These are phyloP conservation scores for Lotmaria passim DNA, from an alignment of 208 protist species.

Conservation along the genomic window DNA sequence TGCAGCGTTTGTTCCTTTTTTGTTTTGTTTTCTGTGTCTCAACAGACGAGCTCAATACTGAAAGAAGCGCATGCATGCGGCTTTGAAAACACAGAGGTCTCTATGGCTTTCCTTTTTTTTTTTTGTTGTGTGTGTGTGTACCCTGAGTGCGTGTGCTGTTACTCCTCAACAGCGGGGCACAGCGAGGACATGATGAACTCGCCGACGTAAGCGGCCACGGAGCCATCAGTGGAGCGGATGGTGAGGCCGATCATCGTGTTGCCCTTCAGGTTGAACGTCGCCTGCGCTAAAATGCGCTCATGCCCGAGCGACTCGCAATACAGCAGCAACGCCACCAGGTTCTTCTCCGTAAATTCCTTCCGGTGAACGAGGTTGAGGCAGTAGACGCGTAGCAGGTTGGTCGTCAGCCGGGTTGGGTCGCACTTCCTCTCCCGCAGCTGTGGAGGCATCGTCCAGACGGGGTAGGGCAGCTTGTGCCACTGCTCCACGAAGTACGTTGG, in stretches of 20 bases:
- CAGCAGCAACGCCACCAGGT: conserved; percentile 39
- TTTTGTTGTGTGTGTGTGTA: too few species aligned
- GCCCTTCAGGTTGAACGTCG: conserved; percentile 33
- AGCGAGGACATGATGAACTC: conserved; percentile 41
- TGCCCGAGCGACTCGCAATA: conserved; percentile 56
- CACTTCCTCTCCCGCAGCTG: conserved; percentile 27
- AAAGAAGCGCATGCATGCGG: too few species aligned
- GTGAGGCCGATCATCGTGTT: conserved; percentile 36
- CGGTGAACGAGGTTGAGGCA: conserved; percentile 60
- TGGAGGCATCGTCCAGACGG: conserved; percentile 53
- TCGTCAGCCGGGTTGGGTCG: conserved; percentile 33
- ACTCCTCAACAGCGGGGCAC: conserved; percentile 9
- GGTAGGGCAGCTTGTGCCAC: conserved; percentile 32
- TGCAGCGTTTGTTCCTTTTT: too few species aligned
- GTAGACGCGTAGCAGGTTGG: conserved; percentile 59
- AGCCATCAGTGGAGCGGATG: conserved; percentile 46
- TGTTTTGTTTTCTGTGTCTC: too few species aligned
- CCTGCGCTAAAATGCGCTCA: conserved; percentile 44
- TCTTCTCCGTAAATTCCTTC: conserved; percentile 22
- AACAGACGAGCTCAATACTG: too few species aligned
- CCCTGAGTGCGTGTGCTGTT: conserved; percentile 2
- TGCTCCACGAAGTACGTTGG: conserved; percentile 29
- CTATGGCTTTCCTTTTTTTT: conserved; percentile 15
- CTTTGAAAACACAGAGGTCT: too few species aligned
- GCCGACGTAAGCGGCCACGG: conserved; percentile 53